Percentiles rank a stretch among this genome's conserved stretches.
These are phyloP conservation scores for Lichtheimia ramosa DNA, from an alignment of 371 early-diverging fungal species.

Conservation along the genomic window DNA sequence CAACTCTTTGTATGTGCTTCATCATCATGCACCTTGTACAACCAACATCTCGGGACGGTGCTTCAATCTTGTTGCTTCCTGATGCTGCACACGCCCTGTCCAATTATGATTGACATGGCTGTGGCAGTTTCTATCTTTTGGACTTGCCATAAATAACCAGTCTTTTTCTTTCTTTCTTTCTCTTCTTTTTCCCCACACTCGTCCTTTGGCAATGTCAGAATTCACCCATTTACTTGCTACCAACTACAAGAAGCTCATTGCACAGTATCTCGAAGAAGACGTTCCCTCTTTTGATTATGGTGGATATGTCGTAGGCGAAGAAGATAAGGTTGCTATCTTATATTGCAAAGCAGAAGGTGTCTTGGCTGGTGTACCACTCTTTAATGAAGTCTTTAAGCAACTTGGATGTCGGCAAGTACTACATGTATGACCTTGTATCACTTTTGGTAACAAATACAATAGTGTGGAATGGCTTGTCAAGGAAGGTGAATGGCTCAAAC, in stretches of 20 bases:
- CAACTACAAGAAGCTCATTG: slow-evolving; percentile 67
- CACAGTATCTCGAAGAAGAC: slow-evolving; percentile 89
- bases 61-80: neutral
- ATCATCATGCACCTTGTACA: neutral
- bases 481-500: slow-evolving; percentile 81
- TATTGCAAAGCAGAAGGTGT: slow-evolving; percentile 92
- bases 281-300: slow-evolving; percentile 97
- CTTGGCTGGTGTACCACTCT: slow-evolving; percentile 94
- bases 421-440: neutral
- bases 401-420: slow-evolving; percentile 76
- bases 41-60: slow-evolving; percentile 1
- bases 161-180: slow-evolving; percentile 3
- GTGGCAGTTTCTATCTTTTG: no score
- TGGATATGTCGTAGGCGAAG: slow-evolving; percentile 94
- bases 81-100: neutral
- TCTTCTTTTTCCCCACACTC: slow-evolving; percentile 1
- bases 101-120: slow-evolving; percentile 1
- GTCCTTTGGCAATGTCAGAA: slow-evolving; percentile 25
- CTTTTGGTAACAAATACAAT: neutral
- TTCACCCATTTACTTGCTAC: slow-evolving; percentile 72
- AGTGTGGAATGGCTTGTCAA: slow-evolving; percentile 83
- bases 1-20: neutral
- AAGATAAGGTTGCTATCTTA: slow-evolving; percentile 78
- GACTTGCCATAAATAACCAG: neutral
- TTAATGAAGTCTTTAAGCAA: slow-evolving; percentile 91